Base-by-base conservation (phyloP, 768 basidiomycete species). In the Xanthoconium purpureum region DNA sequence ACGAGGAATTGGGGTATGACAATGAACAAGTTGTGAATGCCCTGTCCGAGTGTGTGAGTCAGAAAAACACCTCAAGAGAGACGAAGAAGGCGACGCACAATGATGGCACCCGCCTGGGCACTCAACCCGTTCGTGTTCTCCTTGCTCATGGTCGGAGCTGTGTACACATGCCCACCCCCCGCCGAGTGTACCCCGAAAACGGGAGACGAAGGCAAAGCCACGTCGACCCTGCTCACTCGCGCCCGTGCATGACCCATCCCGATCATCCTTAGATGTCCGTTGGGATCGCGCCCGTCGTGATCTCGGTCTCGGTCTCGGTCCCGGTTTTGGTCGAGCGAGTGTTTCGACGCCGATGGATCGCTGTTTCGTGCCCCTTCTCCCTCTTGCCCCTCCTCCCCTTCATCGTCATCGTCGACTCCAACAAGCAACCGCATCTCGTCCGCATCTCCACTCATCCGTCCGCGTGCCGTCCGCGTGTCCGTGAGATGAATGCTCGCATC, bases 1-100 rank as follows among this genome's bases (percentile, higher is more conserved):
- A 95, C 88, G 39, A 98, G 78, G 73, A 98, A 95, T 66, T 98
- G 96, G 0, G 96, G 96, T 8, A 97, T 75, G 56, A 98, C 96
- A 58, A 98, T 77, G 71, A 90, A 96, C 56, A 97, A 82, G 66
- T 97, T 98, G 72, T 98, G 94, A 50, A 98, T 96, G 39, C 96
- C 94, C 91, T 94, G 20, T 24, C 24, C 37, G 28, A 50, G 10
- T 7, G 24, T 2, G 24, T 24, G 20, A 29, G 24, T 28, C 24
- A 43, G 42, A 10, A 14, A 43, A 45, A 30, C 29, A 8, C 32
- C 24, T 24, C 2, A 24, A 24, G 24, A 24, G 24, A 24, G 24
- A 24, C 24, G 24, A 24, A 24, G 46, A 37, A 4, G 37, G 45
- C 30, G 17, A 78, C 85, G 56, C 60, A 92, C 89, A 56, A 94